Conservation (phyloP, 2,329 filamentous ascomycete genomes). For the Monosporascus sp. region DNA sequence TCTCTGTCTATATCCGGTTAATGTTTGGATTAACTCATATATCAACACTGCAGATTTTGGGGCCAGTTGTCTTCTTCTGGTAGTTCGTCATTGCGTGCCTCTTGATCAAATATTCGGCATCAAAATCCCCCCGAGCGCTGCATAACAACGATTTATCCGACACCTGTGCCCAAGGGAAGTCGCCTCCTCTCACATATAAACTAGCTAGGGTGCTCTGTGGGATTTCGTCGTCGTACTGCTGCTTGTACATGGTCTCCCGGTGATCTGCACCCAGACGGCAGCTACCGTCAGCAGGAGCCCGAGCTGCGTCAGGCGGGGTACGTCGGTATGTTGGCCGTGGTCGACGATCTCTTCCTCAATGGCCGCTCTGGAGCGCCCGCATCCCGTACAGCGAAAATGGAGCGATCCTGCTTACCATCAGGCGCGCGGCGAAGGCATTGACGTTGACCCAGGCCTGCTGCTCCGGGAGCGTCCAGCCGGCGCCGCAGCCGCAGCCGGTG, state of each 20-base stretch:
- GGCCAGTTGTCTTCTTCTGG: constrained; percentile 4
- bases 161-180: constrained; percentile 4
- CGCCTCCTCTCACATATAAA: background rate
- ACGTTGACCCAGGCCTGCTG: constrained; percentile 8
- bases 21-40: background rate
- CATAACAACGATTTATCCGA: background rate
- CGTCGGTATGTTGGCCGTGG: background rate
- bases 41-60: constrained; percentile 2
- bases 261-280: constrained; percentile 7
- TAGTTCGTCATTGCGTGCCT: constrained; percentile 6
- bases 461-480: constrained; percentile 11
- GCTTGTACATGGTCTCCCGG: constrained; percentile 4
- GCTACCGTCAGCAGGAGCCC: background rate
- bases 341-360: constrained; percentile 1
- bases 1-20: too few relatives aligned
- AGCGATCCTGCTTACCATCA: background rate
- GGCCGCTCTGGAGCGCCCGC: constrained; percentile 29
- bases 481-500: constrained; percentile 9
- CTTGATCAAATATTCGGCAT: constrained; percentile 4
- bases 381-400: background rate
- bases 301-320: background rate
- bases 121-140: constrained; percentile 6
- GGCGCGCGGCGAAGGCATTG: constrained; percentile 13
- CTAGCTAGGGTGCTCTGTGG: background rate
- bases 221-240: background rate